Percentiles rank a stretch among this genome's conserved stretches.
These are phyloP conservation scores for Aquilaria yunnanensis DNA, from an alignment of 345 rosid species.

Conservation along the genomic window DNA sequence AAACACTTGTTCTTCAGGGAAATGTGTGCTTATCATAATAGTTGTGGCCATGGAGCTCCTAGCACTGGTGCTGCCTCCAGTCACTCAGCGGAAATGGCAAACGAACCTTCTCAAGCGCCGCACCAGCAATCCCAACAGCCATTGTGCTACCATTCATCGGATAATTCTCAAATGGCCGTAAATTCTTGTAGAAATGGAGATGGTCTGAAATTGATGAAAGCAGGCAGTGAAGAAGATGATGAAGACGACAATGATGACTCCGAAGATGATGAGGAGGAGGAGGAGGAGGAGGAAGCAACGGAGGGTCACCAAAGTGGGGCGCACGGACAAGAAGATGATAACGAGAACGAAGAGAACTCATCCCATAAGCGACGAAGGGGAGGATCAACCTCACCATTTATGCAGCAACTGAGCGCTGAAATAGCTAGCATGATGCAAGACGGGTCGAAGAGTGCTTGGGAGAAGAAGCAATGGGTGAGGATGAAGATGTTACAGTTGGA, in stretches of 20 bases:
- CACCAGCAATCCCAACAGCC: slow-evolving; percentile 34
- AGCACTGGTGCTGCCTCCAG: slow-evolving; percentile 23
- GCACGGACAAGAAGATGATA: slow-evolving; percentile 40
- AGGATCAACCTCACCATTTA: slow-evolving; percentile 16
- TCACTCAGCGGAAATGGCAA: slow-evolving; percentile 32
- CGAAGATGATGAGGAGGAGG: slow-evolving; percentile 29
- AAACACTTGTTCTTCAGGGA: slow-evolving; percentile 91
- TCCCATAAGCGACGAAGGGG: slow-evolving; percentile 23
- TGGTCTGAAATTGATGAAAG: slow-evolving; percentile 31
- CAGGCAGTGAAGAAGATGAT: slow-evolving; percentile 36
- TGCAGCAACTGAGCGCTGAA: slow-evolving; percentile 51
- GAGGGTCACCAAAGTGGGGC: slow-evolving; percentile 27
- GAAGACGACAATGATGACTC: slow-evolving; percentile 30
- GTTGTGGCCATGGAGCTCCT: slow-evolving; percentile 54
- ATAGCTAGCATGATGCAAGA: slow-evolving; percentile 45
- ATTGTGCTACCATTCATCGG: slow-evolving; percentile 51
- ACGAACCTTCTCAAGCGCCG: slow-evolving; percentile 27
- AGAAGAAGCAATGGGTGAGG: slow-evolving; percentile 90
- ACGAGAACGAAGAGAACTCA: slow-evolving; percentile 26
- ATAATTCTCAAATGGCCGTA: slow-evolving; percentile 16
- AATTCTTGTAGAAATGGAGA: slow-evolving; percentile 25
- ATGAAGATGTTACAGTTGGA: slow-evolving; percentile 54
- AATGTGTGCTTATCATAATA: slow-evolving; percentile 96
- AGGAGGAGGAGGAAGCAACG: slow-evolving; percentile 31
- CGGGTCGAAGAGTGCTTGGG: slow-evolving; percentile 49